Evolutionary conservation across 805 yeast species (phyloP).

Genomic region (Teunomyces barrocoloradensis): DNA sequence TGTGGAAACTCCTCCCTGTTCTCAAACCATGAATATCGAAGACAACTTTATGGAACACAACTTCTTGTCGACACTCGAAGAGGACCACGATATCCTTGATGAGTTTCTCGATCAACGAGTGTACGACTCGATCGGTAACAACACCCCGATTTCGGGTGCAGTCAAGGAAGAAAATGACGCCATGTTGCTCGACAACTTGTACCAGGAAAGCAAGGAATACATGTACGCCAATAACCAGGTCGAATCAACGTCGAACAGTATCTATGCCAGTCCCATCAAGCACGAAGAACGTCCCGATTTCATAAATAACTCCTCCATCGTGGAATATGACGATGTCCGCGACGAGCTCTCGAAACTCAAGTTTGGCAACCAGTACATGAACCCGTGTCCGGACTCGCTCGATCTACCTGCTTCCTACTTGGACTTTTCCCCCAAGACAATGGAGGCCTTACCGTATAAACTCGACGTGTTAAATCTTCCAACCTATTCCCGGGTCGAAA

Average conservation of each 20-base stretch:
- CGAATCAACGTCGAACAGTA: slow-evolving; percentile 8
- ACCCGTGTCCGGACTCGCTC: slow-evolving; percentile 33
- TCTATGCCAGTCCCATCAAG: slow-evolving; percentile 21
- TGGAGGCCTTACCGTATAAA: slow-evolving; percentile 45
- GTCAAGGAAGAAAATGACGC: slow-evolving; percentile 13
- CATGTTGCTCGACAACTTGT: slow-evolving; percentile 16
- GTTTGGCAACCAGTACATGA: slow-evolving; percentile 47
- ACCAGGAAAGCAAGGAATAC: slow-evolving; percentile 16
- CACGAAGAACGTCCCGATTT: not conserved
- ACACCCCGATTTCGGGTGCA: slow-evolving; percentile 15
- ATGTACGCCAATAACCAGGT: slow-evolving; percentile 17
- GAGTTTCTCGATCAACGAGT: slow-evolving; percentile 56
- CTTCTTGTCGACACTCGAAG: slow-evolving; percentile 17
- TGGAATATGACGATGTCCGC: slow-evolving; percentile 45
- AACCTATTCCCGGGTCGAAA: slow-evolving; percentile 84
- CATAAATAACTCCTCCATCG: slow-evolving; percentile 6
- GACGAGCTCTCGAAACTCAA: slow-evolving; percentile 50
- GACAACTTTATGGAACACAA: slow-evolving; percentile 20
- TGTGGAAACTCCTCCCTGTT: not conserved
- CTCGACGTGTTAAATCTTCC: slow-evolving; percentile 66
- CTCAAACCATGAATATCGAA: slow-evolving; percentile 2
- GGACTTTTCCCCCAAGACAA: slow-evolving; percentile 36
- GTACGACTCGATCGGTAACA: slow-evolving; percentile 33
- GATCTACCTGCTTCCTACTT: slow-evolving; percentile 31
- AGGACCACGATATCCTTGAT: slow-evolving; percentile 49